Percentiles rank a stretch among this genome's conserved stretches.
phyloP scores from a whole-genome alignment of 768 basidiomycete species.

The Suillus ampliporus region DNA sequence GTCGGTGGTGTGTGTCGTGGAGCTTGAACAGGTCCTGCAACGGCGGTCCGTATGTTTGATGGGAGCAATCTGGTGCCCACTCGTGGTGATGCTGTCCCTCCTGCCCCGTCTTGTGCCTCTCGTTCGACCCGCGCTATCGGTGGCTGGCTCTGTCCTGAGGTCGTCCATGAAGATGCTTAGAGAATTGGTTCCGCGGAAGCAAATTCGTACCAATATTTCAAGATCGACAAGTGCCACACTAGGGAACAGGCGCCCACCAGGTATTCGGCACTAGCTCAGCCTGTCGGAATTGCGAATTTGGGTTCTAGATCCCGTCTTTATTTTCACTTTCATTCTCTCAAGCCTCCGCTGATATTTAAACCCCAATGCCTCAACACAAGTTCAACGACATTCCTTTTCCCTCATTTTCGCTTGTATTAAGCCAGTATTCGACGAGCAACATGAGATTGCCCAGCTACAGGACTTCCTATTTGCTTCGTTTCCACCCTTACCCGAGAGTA shows the following conservation, averaged over 20 bases:
- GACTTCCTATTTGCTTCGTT: constrained; percentile 34
- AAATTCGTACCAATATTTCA: constrained; percentile 2
- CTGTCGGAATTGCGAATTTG: constrained; percentile 12
- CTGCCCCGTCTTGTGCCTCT: background rate
- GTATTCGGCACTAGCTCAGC: constrained; percentile 7
- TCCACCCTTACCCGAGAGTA: constrained; percentile 35
- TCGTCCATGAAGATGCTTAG: background rate
- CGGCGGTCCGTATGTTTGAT: background rate
- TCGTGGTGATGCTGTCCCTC: constrained; percentile 8
- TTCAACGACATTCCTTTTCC: background rate
- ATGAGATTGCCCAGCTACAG: constrained; percentile 29
- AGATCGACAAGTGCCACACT: background rate
- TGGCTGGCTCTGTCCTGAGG: background rate
- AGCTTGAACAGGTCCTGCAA: background rate
- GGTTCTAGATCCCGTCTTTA: background rate
- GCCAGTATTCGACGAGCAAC: constrained; percentile 21
- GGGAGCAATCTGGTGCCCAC: constrained; percentile 21
- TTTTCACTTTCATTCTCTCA: constrained; percentile 9
- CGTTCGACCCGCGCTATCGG: background rate
- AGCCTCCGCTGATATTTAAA: constrained; percentile 1
- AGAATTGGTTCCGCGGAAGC: constrained; percentile 8
- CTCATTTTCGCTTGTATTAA: constrained; percentile 1
- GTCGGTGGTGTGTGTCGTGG: background rate
- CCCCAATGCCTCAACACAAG: constrained; percentile 9
- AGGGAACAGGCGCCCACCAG: constrained; percentile 10